phyloP scores from a whole-genome alignment of 2,329 filamentous ascomycete genomes.

The Xylariales sp. region DNA sequence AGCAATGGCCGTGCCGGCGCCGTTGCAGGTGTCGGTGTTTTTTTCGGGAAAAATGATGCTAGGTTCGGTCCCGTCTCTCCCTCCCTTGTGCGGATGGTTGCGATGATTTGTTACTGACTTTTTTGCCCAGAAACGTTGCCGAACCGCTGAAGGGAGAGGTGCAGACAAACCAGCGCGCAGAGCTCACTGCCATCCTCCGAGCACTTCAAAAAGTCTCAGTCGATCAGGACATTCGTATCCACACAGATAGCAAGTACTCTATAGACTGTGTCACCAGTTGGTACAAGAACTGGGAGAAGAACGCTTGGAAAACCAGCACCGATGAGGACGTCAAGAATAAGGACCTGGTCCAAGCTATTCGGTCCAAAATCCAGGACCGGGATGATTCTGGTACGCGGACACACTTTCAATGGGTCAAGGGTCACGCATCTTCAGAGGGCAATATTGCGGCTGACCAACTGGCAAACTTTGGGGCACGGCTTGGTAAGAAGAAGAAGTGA shows the following conservation, averaged over 20 bases:
- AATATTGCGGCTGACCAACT: slow-evolving; percentile 78
- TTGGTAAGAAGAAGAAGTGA: neutral
- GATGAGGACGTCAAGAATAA: slow-evolving; percentile 77
- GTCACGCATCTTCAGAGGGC: slow-evolving; percentile 67
- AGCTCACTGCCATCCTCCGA: slow-evolving; percentile 81
- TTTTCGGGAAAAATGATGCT: slow-evolving; percentile 51
- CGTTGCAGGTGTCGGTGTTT: slow-evolving; percentile 59
- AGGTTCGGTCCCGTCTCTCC: slow-evolving; percentile 42
- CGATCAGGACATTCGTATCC: slow-evolving; percentile 67
- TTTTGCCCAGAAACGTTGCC: slow-evolving; percentile 54
- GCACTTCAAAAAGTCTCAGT: slow-evolving; percentile 72
- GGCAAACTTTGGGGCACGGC: slow-evolving; percentile 61
- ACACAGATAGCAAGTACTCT: slow-evolving; percentile 85
- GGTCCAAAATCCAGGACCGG: slow-evolving; percentile 67
- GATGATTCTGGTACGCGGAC: slow-evolving; percentile 57
- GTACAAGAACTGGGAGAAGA: slow-evolving; percentile 70
- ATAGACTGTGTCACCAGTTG: slow-evolving; percentile 87
- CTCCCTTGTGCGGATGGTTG: no score
- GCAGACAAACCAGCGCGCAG: slow-evolving; percentile 96
- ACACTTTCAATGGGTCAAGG: slow-evolving; percentile 84
- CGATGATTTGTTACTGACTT: no score
- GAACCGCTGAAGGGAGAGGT: slow-evolving; percentile 68
- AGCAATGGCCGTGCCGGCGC: slow-evolving; percentile 54
- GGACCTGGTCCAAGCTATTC: slow-evolving; percentile 73
- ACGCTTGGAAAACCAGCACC: slow-evolving; percentile 71